phyloP scores from a whole-genome alignment of 2,329 filamentous ascomycete species.

The Zymoseptoria passerinii region DNA sequence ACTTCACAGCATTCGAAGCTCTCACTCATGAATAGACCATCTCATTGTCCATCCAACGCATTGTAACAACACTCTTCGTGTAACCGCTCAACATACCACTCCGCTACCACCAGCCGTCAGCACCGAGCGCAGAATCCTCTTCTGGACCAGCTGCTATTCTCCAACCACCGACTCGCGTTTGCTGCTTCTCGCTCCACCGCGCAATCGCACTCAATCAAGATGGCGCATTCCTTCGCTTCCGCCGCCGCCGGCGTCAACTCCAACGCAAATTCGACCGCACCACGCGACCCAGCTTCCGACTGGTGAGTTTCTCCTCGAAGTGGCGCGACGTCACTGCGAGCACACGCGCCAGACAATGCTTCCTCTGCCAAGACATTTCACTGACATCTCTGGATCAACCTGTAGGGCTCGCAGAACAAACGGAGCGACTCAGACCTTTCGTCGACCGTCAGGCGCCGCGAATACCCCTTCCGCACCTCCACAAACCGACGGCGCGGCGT shows the following conservation, averaged over 20 bases:
- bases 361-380: not conserved
- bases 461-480: slow-evolving; percentile 40
- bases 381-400: not conserved
- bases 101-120: not conserved
- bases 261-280: not conserved
- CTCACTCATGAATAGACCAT: not conserved
- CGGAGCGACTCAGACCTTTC: slow-evolving; percentile 60
- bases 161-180: not conserved
- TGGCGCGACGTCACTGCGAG: not conserved
- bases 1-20: not conserved
- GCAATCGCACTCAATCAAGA: not conserved
- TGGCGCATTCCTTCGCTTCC: not conserved
- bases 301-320: not conserved
- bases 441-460: slow-evolving; percentile 53
- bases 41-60: not conserved
- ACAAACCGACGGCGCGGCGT: slow-evolving; percentile 20
- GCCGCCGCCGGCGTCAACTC: not conserved
- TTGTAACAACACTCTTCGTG: not conserved
- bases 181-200: not conserved
- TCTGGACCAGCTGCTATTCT: not conserved
- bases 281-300: not conserved
- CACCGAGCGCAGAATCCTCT: not conserved
- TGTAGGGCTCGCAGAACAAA: slow-evolving; percentile 56
- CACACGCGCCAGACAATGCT: not conserved
- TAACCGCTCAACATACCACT: not conserved